A percentile compares a stretch with the other conserved stretches of the same genome.
These are phyloP conservation scores for Backusella liffmaniae DNA, from an alignment of 192 early-diverging fungal genomes.

Conservation along the genomic window DNA sequence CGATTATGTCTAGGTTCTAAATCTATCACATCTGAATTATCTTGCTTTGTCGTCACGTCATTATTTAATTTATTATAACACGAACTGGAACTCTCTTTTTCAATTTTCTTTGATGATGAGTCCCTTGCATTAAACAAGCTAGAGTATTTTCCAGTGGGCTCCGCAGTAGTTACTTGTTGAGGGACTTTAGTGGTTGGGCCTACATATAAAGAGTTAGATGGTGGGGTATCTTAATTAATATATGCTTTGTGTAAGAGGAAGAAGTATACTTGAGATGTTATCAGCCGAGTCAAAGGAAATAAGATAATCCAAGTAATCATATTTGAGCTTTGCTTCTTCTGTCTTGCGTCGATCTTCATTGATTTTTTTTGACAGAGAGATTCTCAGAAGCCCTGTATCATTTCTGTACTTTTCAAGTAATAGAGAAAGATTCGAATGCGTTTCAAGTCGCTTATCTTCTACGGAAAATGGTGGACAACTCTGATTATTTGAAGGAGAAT, in stretches of 20 bases:
- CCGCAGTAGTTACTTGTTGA: neutral
- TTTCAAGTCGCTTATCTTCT: neutral
- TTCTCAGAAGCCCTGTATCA: conserved; percentile 44
- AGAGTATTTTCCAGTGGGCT: neutral
- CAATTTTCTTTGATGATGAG: neutral
- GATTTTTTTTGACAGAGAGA: conserved; percentile 49
- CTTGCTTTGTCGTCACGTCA: neutral
- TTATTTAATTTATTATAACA: neutral
- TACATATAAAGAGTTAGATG: neutral
- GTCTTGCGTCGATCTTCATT: conserved; percentile 49
- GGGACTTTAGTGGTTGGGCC: neutral
- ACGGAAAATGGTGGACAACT: neutral
- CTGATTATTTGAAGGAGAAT: neutral
- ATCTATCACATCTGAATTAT: neutral
- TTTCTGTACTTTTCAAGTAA: conserved; percentile 42
- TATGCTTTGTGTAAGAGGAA: neutral
- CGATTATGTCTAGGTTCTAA: neutral
- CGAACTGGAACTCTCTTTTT: neutral
- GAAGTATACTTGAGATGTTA: neutral
- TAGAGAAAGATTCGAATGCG: conserved; percentile 38
- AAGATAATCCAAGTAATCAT: conserved; percentile 39
- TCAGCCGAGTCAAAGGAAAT: neutral
- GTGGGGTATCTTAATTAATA: no score
- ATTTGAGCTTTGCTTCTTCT: conserved; percentile 50
- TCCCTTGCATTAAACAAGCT: neutral